These are phyloP conservation scores for Roridomyces roridus DNA, from an alignment of 768 basidiomycete genomes.

Conservation along the genomic window DNA sequence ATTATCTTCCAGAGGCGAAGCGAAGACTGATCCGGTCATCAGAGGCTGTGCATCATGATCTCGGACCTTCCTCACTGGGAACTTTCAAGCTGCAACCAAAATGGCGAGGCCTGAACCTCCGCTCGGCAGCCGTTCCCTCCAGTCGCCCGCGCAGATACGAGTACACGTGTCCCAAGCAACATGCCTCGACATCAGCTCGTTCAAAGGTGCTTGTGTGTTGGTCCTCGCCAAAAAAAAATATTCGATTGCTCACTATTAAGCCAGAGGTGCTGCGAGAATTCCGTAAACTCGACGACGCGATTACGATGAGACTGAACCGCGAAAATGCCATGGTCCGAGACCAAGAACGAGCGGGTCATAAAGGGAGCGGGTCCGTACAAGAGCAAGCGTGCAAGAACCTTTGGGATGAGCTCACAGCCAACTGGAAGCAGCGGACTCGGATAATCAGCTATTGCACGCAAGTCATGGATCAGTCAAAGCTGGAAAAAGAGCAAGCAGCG, in stretches of 20 bases:
- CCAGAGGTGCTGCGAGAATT: conserved; percentile 85
- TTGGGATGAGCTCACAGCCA: conserved; percentile 70
- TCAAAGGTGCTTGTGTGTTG: conserved; percentile 14
- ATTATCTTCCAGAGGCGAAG: no score
- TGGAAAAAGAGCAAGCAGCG: conserved; percentile 57
- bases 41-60: no score
- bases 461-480: conserved; percentile 69
- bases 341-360: conserved; percentile 57
- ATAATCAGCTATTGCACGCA: conserved; percentile 79
- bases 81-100: not conserved
- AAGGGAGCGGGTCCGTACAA: conserved; percentile 31
- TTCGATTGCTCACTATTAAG: conserved; percentile 74
- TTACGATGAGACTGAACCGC: conserved; percentile 82
- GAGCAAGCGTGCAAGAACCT: conserved; percentile 69
- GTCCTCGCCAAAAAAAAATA: no score
- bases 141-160: conserved; percentile 71
- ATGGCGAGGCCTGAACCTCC: conserved; percentile 50
- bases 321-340: conserved; percentile 80
- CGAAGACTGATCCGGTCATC: no score
- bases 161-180: conserved; percentile 75
- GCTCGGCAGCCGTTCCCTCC: conserved; percentile 73
- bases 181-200: conserved; percentile 44
- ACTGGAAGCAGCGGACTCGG: conserved; percentile 77
- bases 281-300: conserved; percentile 78
- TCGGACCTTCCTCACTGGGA: no score